A percentile compares a stretch with the other conserved stretches of the same genome.
Evolutionary conservation across 768 basidiomycete genomes (phyloP).

Genomic region (Trametes elegans): DNA sequence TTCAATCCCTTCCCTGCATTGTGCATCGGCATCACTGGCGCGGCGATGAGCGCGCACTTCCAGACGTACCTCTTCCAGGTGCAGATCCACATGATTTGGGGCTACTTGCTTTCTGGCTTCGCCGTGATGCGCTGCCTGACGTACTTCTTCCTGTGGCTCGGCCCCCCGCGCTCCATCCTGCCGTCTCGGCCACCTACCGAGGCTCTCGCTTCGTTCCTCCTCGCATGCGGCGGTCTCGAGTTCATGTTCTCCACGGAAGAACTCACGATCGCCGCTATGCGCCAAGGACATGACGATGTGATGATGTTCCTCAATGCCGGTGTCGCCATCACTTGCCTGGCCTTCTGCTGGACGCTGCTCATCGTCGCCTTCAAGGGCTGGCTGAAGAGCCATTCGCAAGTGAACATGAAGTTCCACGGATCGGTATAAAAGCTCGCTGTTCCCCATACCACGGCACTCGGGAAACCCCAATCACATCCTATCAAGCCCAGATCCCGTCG

Average conservation of each 20-base stretch:
- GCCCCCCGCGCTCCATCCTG: slow-evolving; percentile 77
- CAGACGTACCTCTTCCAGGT: slow-evolving; percentile 95
- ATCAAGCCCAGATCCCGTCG: not conserved
- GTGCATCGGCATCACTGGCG: slow-evolving; percentile 90
- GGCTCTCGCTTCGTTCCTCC: slow-evolving; percentile 81
- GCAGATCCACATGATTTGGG: slow-evolving; percentile 90
- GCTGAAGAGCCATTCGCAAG: slow-evolving; percentile 49
- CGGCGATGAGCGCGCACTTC: slow-evolving; percentile 90
- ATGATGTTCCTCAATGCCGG: slow-evolving; percentile 90
- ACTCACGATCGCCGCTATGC: slow-evolving; percentile 87
- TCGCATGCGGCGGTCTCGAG: slow-evolving; percentile 83
- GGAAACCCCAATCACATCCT: not conserved
- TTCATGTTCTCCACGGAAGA: slow-evolving; percentile 94
- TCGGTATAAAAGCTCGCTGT: slow-evolving; percentile 30
- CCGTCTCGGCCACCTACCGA: slow-evolving; percentile 95
- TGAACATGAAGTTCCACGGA: slow-evolving; percentile 33
- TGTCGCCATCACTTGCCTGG: slow-evolving; percentile 82
- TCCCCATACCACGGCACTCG: not conserved
- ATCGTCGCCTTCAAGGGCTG: slow-evolving; percentile 83
- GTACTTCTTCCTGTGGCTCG: slow-evolving; percentile 92
- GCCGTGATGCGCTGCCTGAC: slow-evolving; percentile 81
- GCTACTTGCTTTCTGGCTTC: slow-evolving; percentile 77
- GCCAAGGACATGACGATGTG: slow-evolving; percentile 79
- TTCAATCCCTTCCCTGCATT: slow-evolving; percentile 94
- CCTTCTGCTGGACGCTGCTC: slow-evolving; percentile 79